Percentiles rank a stretch among this genome's conserved stretches.
phyloP scores from a whole-genome alignment of 2,329 filamentous ascomycete genomes.

The Stemphylium vesicarium region DNA sequence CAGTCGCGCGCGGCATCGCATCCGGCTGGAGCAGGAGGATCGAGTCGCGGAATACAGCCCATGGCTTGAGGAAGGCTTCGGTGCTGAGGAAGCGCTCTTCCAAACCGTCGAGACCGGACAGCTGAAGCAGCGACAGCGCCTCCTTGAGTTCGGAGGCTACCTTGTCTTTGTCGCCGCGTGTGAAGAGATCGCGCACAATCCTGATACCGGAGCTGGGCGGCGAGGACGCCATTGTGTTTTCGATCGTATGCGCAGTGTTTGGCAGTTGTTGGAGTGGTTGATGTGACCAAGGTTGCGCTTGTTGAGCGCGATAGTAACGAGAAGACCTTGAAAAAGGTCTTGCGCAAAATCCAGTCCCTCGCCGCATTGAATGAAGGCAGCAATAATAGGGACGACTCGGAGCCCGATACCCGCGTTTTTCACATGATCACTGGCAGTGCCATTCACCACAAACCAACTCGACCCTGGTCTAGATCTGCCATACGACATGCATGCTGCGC shows the following conservation, averaged over 20 bases:
- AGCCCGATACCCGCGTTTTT: neutral
- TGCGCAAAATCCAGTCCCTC: neutral
- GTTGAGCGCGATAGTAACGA: neutral
- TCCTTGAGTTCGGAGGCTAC: constrained; percentile 23
- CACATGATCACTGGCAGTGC: no score
- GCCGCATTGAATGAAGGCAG: neutral
- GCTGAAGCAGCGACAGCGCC: constrained; percentile 33
- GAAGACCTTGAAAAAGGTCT: neutral
- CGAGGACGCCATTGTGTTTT: constrained; percentile 10
- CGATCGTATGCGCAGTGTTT: neutral
- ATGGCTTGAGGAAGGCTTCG: constrained; percentile 40
- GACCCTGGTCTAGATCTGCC: no score
- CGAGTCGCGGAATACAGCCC: constrained; percentile 39
- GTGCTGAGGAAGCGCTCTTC: constrained; percentile 38
- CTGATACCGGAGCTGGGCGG: constrained; percentile 8
- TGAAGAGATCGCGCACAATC: constrained; percentile 25
- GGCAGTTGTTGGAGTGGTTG: neutral
- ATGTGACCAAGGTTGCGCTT: neutral
- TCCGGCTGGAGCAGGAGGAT: constrained; percentile 29
- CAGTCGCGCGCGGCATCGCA: constrained; percentile 15
- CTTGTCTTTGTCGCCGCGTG: constrained; percentile 19
- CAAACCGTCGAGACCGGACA: constrained; percentile 28
- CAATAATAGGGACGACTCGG: neutral
- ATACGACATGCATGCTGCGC: no score
- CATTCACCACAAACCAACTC: no score